Percentiles rank a stretch among this genome's conserved stretches.
Conservation (phyloP, 2,329 filamentous ascomycete species). For the Rutstroemia sp. region DNA sequence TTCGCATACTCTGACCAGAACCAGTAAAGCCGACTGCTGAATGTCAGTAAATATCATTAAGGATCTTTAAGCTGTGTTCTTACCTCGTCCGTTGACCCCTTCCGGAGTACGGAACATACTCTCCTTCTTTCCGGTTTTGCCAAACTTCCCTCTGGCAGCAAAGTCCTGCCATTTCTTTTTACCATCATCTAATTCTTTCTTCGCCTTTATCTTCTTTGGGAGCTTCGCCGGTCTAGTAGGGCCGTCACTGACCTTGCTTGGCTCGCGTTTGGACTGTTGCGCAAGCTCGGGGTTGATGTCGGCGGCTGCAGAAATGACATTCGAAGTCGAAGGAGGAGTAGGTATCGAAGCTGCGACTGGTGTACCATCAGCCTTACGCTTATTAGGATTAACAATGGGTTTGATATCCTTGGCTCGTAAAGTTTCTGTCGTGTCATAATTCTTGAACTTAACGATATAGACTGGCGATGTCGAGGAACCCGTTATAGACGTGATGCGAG, state of each 20-base stretch:
- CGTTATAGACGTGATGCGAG: slow-evolving; percentile 87
- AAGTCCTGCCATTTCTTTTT: slow-evolving; percentile 97
- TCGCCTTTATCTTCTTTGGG: slow-evolving; percentile 83
- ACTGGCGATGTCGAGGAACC: slow-evolving; percentile 86
- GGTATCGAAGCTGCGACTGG: slow-evolving; percentile 41
- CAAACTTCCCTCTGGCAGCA: slow-evolving; percentile 66
- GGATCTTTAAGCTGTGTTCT: slow-evolving; percentile 19
- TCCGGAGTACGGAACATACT: slow-evolving; percentile 97
- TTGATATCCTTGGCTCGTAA: slow-evolving; percentile 76
- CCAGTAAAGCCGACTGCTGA: slow-evolving; percentile 84
- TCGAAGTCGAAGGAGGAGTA: slow-evolving; percentile 33
- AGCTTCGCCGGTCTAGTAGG: slow-evolving; percentile 57
- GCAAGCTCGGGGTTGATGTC: slow-evolving; percentile 59
- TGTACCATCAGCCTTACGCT: slow-evolving; percentile 79
- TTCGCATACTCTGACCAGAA: slow-evolving; percentile 91
- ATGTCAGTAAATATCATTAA: slow-evolving; percentile 25
- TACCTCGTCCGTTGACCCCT: slow-evolving; percentile 78
- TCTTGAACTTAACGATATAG: slow-evolving; percentile 93
- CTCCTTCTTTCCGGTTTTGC: slow-evolving; percentile 68
- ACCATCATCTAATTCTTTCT: slow-evolving; percentile 80
- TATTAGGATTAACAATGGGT: slow-evolving; percentile 63
- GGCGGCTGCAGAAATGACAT: slow-evolving; percentile 31
- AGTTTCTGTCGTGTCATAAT: slow-evolving; percentile 78
- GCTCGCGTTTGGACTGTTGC: slow-evolving; percentile 55
- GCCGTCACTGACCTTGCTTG: slow-evolving; percentile 54